phyloP scores from a whole-genome alignment of 1,139 yeast genomes.

The Barnettozyma hawaiiensis region DNA sequence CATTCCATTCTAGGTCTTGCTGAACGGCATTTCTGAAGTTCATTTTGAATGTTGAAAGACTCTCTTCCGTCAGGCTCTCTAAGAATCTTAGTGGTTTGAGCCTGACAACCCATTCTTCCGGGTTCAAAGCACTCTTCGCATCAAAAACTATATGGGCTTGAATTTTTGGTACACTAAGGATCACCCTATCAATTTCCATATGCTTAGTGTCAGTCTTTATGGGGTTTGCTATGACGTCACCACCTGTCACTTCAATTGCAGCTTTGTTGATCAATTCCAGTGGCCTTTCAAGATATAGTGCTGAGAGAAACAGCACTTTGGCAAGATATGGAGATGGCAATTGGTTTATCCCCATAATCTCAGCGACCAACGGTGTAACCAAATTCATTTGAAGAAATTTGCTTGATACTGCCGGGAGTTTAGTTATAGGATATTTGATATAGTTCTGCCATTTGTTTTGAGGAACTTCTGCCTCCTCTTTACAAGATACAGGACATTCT shows the following conservation, averaged over 20 bases:
- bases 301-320: background rate
- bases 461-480: too few relatives aligned
- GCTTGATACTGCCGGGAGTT: background rate
- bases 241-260: background rate
- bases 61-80: background rate
- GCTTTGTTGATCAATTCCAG: background rate
- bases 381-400: background rate
- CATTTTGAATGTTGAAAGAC: background rate
- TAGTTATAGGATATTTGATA: conserved; percentile 9
- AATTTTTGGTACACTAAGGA: background rate
- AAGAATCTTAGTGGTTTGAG: conserved; percentile 5
- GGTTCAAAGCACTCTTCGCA: background rate
- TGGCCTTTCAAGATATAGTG: background rate
- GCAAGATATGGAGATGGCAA: conserved; percentile 6
- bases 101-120: conserved; percentile 4
- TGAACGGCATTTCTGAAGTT: background rate
- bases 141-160: background rate
- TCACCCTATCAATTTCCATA: background rate
- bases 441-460: conserved; percentile 11
- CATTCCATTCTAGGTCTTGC: conserved; percentile 1
- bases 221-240: background rate
- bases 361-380: background rate
- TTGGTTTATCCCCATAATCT: background rate
- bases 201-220: background rate
- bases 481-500: background rate